Percentiles rank a stretch among this genome's conserved stretches.
These are phyloP conservation scores for Emericellopsis cladophorae DNA, from an alignment of 2,329 filamentous ascomycete species.

Conservation along the genomic window DNA sequence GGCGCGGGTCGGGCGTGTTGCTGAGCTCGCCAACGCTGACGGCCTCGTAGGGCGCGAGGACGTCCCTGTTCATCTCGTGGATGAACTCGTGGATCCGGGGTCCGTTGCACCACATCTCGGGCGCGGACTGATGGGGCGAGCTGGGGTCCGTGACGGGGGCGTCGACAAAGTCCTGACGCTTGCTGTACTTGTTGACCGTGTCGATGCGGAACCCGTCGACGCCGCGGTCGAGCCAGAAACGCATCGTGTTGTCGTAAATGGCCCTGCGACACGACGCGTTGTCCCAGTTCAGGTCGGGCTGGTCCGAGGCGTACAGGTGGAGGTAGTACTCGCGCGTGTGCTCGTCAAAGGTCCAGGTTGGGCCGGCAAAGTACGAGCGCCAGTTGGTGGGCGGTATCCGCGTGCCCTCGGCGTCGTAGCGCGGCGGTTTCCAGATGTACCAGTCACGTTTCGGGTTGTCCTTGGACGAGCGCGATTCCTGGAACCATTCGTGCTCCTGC, in stretches of 20 bases:
- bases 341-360: slow-evolving; percentile 42
- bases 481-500: slow-evolving; percentile 43
- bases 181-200: slow-evolving; percentile 55
- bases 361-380: slow-evolving; percentile 29
- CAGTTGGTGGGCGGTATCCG: slow-evolving; percentile 48
- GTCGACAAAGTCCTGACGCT: slow-evolving; percentile 43
- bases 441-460: slow-evolving; percentile 42
- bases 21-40: slow-evolving; percentile 53
- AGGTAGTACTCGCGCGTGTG: slow-evolving; percentile 39
- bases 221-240: slow-evolving; percentile 61
- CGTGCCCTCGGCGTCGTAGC: slow-evolving; percentile 37
- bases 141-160: slow-evolving; percentile 28
- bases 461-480: slow-evolving; percentile 35
- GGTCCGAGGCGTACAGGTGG: slow-evolving; percentile 52
- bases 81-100: slow-evolving; percentile 52
- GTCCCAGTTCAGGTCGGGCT: slow-evolving; percentile 72
- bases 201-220: slow-evolving; percentile 56
- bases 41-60: slow-evolving; percentile 40
- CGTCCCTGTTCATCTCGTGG: slow-evolving; percentile 39
- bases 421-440: slow-evolving; percentile 53
- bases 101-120: slow-evolving; percentile 44
- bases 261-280: slow-evolving; percentile 51
- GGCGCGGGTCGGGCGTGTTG: slow-evolving; percentile 33
- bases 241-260: slow-evolving; percentile 53
- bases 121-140: slow-evolving; percentile 26